These are phyloP conservation scores for Leccinum uliginosum DNA, from an alignment of 768 basidiomycete genomes.

Conservation along the genomic window DNA sequence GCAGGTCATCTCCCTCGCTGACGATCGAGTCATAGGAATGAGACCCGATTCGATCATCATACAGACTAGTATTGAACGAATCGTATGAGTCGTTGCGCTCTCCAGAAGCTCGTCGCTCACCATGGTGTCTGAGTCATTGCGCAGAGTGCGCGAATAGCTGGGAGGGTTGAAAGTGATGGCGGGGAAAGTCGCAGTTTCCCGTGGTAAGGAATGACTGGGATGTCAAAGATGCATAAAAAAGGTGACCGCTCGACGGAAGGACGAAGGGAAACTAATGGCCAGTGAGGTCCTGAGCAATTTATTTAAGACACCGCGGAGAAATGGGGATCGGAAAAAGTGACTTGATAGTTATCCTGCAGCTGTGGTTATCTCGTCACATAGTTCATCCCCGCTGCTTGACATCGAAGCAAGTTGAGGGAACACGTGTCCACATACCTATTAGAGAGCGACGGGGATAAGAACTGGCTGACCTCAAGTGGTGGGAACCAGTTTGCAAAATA, in stretches of 20 bases:
- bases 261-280: constrained; percentile 1
- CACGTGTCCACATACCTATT: constrained; percentile 22
- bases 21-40: not conserved
- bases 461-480: constrained; percentile 8
- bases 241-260: constrained; percentile 1
- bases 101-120: constrained; percentile 2
- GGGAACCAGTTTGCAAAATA: constrained; percentile 11
- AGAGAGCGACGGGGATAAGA: constrained; percentile 9
- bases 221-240: constrained; percentile 14
- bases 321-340: constrained; percentile 8
- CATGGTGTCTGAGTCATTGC: constrained; percentile 11
- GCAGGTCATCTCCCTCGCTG: not conserved
- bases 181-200: constrained; percentile 4
- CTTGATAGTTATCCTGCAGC: constrained; percentile 6
- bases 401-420: constrained; percentile 7
- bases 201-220: constrained; percentile 8
- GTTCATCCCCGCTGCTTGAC: constrained; percentile 17
- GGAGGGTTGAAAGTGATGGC: not conserved
- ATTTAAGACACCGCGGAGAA: constrained; percentile 18
- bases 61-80: constrained; percentile 5
- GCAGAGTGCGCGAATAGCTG: not conserved
- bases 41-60: constrained; percentile 1
- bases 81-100: not conserved
- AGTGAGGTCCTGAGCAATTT: constrained; percentile 10
- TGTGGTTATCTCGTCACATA: constrained; percentile 11